Base-by-base conservation (phyloP, 192 early-diverging fungal genomes). In the Coemansia brasiliensis region DNA sequence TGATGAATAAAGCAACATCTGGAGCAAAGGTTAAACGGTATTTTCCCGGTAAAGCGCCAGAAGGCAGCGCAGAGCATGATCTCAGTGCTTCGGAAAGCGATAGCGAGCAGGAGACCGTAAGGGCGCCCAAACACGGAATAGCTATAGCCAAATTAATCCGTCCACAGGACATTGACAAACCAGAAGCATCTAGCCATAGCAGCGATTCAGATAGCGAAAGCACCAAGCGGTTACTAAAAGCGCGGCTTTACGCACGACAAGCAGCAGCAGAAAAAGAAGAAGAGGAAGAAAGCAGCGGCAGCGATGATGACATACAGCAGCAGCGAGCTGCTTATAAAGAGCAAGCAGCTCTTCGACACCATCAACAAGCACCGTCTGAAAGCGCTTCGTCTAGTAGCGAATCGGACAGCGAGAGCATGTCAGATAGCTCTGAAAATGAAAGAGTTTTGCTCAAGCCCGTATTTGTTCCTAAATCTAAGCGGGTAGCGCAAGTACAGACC, bases 391-490 rank as follows among this genome's bases (percentile, higher is more conserved):
- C 45, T 15, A 42, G 21, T 27, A 56, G 48, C 17, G 32, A 8
- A 15, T 52, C 41, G 35, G 41, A 38, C 21, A 59, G 42, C 63
- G 39, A 21, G 4, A 38, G 38, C 6, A 10, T 35, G 32, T 35
- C 32, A 12, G 45, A 37, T 27, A 42, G 29, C 29, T 74, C 84
- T 16, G 73, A 35, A 35, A 10, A 35, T 9, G 32, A 35, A 10
- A 35, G 32, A 10, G 32, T 35, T 12, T 63, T 95, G 60, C 66
- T 94, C 10, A 96, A 95, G 63, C 96, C 96, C 3, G 83, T 95
- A 17, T 98, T 97, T 82, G 86, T 96, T 40, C 87, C 92, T 62
- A 97, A 92, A 88, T 89, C 87, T 35, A 79, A 64, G 42, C 53
- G 65, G 5, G 43, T 39, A 17, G 27, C 52, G 29, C 46, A 42